Percentiles rank a stretch among this genome's conserved stretches.
These are phyloP conservation scores for Tagetes patula DNA, from an alignment of 129 eudicot species.

Conservation along the genomic window DNA sequence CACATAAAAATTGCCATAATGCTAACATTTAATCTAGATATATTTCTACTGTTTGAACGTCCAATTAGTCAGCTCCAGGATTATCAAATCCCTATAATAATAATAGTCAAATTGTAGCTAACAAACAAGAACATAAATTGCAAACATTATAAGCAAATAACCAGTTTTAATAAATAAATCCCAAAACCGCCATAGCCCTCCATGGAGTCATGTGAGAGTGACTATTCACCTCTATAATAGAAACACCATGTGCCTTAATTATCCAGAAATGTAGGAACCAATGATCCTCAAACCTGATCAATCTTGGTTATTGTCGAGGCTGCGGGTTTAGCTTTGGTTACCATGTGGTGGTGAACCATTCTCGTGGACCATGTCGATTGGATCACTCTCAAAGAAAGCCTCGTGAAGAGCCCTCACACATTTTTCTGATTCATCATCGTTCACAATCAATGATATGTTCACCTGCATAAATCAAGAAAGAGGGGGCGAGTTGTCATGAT, in stretches of 20 bases:
- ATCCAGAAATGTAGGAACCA: constrained; percentile 1
- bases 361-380: constrained; percentile 36
- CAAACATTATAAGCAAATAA: background rate
- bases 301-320: background rate
- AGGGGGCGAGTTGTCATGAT: background rate
- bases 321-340: constrained; percentile 11
- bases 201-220: constrained; percentile 1
- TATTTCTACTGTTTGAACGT: too few relatives aligned
- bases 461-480: constrained; percentile 48
- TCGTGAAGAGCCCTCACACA: constrained; percentile 89
- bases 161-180: background rate
- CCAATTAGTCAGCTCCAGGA: background rate
- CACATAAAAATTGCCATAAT: too few relatives aligned
- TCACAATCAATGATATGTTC: constrained; percentile 90
- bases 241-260: background rate
- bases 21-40: too few relatives aligned
- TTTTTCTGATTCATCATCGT: constrained; percentile 84
- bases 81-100: background rate
- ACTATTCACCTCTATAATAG: constrained; percentile 19
- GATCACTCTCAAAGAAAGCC: constrained; percentile 74
- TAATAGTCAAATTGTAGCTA: too few relatives aligned
- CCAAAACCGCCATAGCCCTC: constrained; percentile 1
- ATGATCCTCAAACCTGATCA: background rate
- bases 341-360: constrained; percentile 21
- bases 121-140: background rate